Evolutionary conservation across 164 flowering plant species (phyloP).

Genomic region (Vitis cinerea): DNA sequence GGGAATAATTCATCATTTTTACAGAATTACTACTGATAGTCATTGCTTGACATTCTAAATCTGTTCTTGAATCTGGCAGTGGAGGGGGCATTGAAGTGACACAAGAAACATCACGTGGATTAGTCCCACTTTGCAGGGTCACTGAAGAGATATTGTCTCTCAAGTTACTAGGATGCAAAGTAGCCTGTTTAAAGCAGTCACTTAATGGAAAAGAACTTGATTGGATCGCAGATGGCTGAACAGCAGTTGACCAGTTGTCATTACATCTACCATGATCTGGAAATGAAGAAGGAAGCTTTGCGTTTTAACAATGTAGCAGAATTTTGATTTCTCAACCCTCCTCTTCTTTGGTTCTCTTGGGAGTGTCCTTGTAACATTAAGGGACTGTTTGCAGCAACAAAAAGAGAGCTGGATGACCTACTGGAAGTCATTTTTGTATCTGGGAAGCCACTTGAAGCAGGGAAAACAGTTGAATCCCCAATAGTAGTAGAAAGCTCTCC

Average conservation of each 20-base stretch:
- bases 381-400: constrained; percentile 32
- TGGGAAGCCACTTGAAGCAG: constrained; percentile 32
- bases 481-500: constrained; percentile 28
- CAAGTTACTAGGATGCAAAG: constrained; percentile 20
- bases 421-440: constrained; percentile 26
- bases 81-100: constrained; percentile 20
- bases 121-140: constrained; percentile 24
- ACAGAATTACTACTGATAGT: constrained; percentile 19
- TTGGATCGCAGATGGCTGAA: too few relatives aligned
- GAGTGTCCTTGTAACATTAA: constrained; percentile 38
- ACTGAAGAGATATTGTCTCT: constrained; percentile 31
- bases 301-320: constrained; percentile 21
- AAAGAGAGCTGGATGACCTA: constrained; percentile 32
- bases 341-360: constrained; percentile 23
- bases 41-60: constrained; percentile 32
- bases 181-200: too few relatives aligned
- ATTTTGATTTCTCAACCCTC: constrained; percentile 33
- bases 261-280: too few relatives aligned
- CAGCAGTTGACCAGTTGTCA: too few relatives aligned
- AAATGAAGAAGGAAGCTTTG: constrained; percentile 35
- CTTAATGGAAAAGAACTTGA: too few relatives aligned
- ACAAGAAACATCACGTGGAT: constrained; percentile 28
- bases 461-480: constrained; percentile 26
- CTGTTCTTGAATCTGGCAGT: constrained; percentile 32
- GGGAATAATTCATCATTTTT: constrained; percentile 21